Evolutionary conservation across 345 rosid species (phyloP).

Genomic region (Citrus cavaleriei): DNA sequence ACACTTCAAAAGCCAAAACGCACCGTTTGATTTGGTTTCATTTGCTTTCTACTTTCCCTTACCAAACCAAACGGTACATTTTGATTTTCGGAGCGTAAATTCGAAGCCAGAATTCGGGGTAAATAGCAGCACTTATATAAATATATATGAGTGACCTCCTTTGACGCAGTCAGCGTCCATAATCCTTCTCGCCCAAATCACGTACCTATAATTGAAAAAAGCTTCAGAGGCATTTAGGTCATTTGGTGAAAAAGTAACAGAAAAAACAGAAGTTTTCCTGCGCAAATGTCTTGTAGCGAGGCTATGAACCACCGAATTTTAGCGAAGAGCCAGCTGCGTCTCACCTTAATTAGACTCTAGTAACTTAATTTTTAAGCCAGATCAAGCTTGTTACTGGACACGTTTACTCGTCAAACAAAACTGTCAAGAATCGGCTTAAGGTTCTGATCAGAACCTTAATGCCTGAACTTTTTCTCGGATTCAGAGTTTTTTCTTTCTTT

Average conservation of each 20-base stretch:
- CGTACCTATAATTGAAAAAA: background rate
- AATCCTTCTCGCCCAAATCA: too few species aligned
- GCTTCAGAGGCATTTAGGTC: background rate
- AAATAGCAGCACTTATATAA: too few species aligned
- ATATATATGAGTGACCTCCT: too few species aligned
- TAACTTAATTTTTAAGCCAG: background rate
- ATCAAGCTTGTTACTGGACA: background rate
- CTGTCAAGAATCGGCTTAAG: background rate
- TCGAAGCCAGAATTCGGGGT: fast-evolving
- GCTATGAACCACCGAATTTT: background rate
- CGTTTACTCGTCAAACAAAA: background rate
- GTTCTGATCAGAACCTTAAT: background rate
- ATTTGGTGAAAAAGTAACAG: background rate
- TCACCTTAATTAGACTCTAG: background rate
- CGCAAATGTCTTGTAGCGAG: constrained; percentile 7
- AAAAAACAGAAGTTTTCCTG: constrained; percentile 4
- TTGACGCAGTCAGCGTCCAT: too few species aligned
- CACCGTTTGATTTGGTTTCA: too few species aligned
- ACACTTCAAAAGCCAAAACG: fast-evolving
- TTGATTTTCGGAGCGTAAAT: fast-evolving
- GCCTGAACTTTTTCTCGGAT: constrained; percentile 3
- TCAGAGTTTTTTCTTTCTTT: background rate
- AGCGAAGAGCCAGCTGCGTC: constrained; percentile 9
- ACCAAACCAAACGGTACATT: fast-evolving
- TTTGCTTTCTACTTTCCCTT: too few species aligned